Conservation (phyloP, 2,329 filamentous ascomycete genomes). For the Drechslerella stenobrocha region DNA sequence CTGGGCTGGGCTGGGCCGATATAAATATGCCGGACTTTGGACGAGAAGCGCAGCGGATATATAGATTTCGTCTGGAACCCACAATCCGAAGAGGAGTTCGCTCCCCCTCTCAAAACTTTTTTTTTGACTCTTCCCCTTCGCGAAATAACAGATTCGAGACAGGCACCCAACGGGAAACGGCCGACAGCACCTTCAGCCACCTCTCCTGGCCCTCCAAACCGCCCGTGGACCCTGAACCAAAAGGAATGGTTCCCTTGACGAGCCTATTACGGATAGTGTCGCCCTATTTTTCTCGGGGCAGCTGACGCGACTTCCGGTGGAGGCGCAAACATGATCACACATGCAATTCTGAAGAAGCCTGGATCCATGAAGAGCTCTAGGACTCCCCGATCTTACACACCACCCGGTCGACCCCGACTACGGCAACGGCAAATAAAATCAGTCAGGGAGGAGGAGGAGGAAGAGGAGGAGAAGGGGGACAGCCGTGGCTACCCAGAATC, state of each 20-base stretch:
- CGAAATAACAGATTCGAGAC: background rate
- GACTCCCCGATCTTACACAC: constrained; percentile 17
- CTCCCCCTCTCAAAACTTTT: background rate
- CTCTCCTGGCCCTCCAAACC: background rate
- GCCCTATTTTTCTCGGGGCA: constrained; percentile 5
- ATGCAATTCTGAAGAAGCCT: background rate
- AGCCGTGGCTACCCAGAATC: background rate
- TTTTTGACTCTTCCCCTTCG: background rate
- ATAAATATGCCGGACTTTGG: background rate
- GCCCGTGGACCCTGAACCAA: background rate
- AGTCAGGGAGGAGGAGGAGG: background rate
- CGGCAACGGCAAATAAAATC: background rate
- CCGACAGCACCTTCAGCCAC: background rate
- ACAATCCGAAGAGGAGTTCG: background rate
- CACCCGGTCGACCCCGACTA: constrained; percentile 5
- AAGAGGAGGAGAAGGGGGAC: too few species aligned
- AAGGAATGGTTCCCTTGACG: background rate
- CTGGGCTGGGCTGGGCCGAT: too few species aligned
- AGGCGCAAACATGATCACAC: constrained; percentile 40
- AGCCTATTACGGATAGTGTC: background rate
- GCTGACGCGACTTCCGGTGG: constrained; percentile 11
- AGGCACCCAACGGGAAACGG: constrained; percentile 4
- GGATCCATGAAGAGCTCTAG: constrained; percentile 45
- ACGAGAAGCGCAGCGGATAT: background rate
- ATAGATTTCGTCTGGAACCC: background rate